Conservation (phyloP, 805 yeast genomes). For the Ogataea parapolymorpha region DNA sequence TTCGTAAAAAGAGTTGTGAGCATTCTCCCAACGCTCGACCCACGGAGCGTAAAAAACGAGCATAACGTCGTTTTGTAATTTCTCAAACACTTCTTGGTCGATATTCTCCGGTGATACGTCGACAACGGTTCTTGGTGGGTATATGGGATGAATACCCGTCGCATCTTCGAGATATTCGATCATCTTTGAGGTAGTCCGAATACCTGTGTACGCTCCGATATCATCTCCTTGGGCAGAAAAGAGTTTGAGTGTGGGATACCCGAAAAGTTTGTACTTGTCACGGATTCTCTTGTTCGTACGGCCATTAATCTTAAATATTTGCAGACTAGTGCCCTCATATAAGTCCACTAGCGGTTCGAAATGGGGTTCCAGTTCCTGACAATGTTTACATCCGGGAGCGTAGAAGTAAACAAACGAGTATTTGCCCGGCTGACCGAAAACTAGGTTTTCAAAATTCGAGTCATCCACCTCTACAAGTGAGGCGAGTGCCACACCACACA, state of each 20-base stretch:
- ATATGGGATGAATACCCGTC: conserved; percentile 34
- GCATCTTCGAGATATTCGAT: conserved; percentile 30
- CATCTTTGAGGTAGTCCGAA: conserved; percentile 32
- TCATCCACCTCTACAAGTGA: conserved; percentile 22
- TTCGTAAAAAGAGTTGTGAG: conserved; percentile 32
- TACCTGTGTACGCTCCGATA: conserved; percentile 37
- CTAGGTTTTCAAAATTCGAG: conserved; percentile 22
- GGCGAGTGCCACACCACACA: not conserved
- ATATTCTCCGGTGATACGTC: conserved; percentile 16
- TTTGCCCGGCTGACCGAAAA: conserved; percentile 25
- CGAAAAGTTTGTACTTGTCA: conserved; percentile 37
- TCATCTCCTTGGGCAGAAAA: conserved; percentile 41
- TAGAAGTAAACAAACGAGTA: conserved; percentile 47
- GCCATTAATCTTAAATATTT: conserved; percentile 36
- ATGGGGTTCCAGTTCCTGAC: conserved; percentile 44
- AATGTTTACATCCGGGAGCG: conserved; percentile 43
- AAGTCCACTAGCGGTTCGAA: conserved; percentile 42
- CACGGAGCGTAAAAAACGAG: conserved; percentile 38
- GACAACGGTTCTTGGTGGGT: conserved; percentile 25
- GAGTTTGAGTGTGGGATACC: conserved; percentile 49
- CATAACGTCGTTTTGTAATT: conserved; percentile 22
- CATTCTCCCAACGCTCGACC: conserved; percentile 33
- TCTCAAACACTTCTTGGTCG: conserved; percentile 13
- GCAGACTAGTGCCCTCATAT: conserved; percentile 37
- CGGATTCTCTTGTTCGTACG: conserved; percentile 34